phyloP scores from a whole-genome alignment of 805 yeast species.

The Starmerella vaccinii region DNA sequence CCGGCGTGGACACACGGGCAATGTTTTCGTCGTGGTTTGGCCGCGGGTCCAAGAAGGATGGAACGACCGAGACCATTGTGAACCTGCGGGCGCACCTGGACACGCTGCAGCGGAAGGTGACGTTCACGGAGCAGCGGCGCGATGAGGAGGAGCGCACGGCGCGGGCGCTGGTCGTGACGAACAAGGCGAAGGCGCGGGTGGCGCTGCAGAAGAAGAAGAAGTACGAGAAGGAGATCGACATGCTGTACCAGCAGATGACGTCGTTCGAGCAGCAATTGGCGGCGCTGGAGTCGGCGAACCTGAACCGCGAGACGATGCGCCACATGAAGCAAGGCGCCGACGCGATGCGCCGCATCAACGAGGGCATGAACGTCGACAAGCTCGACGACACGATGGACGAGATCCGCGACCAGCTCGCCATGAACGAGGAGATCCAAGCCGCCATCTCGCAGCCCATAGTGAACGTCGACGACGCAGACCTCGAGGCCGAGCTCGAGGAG shows the following conservation, averaged over 20 bases:
- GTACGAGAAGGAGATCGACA: constrained; percentile 63
- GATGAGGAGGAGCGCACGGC: constrained; percentile 74
- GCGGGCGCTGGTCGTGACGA: constrained; percentile 58
- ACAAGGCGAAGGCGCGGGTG: constrained; percentile 68
- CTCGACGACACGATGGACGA: constrained; percentile 98
- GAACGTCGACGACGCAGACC: constrained; percentile 76
- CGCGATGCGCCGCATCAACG: constrained; percentile 94
- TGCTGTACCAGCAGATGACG: constrained; percentile 78
- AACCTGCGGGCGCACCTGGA: constrained; percentile 81
- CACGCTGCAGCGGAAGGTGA: constrained; percentile 72
- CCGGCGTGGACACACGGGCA: not conserved
- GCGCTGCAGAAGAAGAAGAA: constrained; percentile 84
- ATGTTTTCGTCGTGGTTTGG: constrained; percentile 36
- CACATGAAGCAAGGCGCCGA: constrained; percentile 96
- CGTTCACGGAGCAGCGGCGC: constrained; percentile 71
- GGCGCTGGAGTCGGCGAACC: constrained; percentile 88
- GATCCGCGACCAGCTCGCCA: constrained; percentile 89
- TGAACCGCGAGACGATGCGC: constrained; percentile 95
- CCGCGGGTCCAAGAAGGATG: constrained; percentile 60
- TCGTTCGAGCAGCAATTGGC: constrained; percentile 80
- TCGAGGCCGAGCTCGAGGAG: constrained; percentile 85
- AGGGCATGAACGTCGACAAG: constrained; percentile 88
- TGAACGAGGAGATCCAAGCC: constrained; percentile 89
- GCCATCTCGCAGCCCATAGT: constrained; percentile 93
- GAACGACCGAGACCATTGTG: constrained; percentile 87